Evolutionary conservation across 371 early-diverging fungal species (phyloP).

Genomic region (Lichtheimia hyalospora): DNA sequence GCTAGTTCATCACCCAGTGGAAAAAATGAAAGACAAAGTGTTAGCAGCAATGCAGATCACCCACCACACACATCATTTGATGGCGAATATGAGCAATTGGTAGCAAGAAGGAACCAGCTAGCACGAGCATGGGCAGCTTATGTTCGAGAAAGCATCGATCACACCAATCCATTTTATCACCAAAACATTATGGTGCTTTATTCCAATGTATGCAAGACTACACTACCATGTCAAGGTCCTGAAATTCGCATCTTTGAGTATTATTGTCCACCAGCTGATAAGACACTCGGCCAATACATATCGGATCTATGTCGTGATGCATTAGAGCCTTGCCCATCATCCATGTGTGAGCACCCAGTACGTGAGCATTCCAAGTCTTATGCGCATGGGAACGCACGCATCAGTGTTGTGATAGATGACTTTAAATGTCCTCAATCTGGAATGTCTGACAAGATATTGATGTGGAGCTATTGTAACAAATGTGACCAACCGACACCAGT

Average conservation of each 20-base stretch:
- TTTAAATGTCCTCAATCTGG: slow-evolving; percentile 66
- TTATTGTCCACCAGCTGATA: slow-evolving; percentile 76
- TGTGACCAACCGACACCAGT: slow-evolving; percentile 76
- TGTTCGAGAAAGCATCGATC: slow-evolving; percentile 57
- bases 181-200: slow-evolving; percentile 78
- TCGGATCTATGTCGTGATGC: slow-evolving; percentile 80
- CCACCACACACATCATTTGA: slow-evolving; percentile 9
- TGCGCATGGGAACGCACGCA: slow-evolving; percentile 79
- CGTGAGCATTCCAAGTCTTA: slow-evolving; percentile 84
- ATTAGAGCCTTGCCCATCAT: slow-evolving; percentile 62
- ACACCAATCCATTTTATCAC: slow-evolving; percentile 69
- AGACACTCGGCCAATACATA: slow-evolving; percentile 88
- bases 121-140: slow-evolving; percentile 58
- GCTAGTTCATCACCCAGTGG: slow-evolving; percentile 23
- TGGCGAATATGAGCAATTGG: slow-evolving; percentile 46
- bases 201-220: slow-evolving; percentile 69
- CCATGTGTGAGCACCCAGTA: slow-evolving; percentile 77
- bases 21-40: slow-evolving; percentile 3
- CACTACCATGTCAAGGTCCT: slow-evolving; percentile 79
- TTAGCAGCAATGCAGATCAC: neutral
- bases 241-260: slow-evolving; percentile 82
- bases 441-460: slow-evolving; percentile 77
- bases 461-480: slow-evolving; percentile 89
- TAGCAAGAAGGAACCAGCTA: slow-evolving; percentile 49
- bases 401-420: slow-evolving; percentile 79